Evolutionary conservation across 2,329 filamentous ascomycete species (phyloP), one percentile per base, ranked within the genome.

Genomic region (Westerdykella sp.): DNA sequence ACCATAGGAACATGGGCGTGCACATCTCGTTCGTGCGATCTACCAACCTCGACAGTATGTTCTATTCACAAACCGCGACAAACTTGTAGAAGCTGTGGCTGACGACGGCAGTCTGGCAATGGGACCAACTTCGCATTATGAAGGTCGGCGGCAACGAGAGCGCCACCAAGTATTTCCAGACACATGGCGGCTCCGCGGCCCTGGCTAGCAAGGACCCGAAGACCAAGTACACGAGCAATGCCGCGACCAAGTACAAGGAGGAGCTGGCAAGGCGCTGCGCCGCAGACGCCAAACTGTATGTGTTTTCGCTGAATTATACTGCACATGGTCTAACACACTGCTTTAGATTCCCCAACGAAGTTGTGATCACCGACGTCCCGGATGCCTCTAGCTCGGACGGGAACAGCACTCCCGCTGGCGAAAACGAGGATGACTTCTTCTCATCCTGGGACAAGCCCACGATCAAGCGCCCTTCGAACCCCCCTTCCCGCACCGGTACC

Each of bases 11-110:
- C 70, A 83, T 98, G 60, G 93, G 93, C 69, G 91, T 97, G 48
- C 93, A 98, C 72, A 96, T 98, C 71, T 96, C 91, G 57, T 98
- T 98, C 75, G 93, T 98, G 61, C 85, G 93, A 62, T 97, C 91
- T 49, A 97, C 91, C 49, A 96, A 96, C 69, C 85, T 98, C 69
- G 93, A 98, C 69, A 89, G 91, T 97, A 86, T 65, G 88, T 59
- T 36, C 25, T 34, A 30, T 43, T 41, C 38, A 22, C 40, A 23
- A 11, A 32, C 18, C 9, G 9, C 21, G 28, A 35, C 12, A 39
- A 45, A 31, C 39, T 28, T 31, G 15, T 6, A 40, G 5, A 87
- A 84, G 87, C 74, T 35, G 41, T 28, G 47, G 53, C 64, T 69
- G 51, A 69, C 50, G 9, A 18, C 14, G 6, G 43, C 44, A 74